These are phyloP conservation scores for Galium porrigens DNA, from an alignment of 305 asterid genomes.

Conservation along the genomic window DNA sequence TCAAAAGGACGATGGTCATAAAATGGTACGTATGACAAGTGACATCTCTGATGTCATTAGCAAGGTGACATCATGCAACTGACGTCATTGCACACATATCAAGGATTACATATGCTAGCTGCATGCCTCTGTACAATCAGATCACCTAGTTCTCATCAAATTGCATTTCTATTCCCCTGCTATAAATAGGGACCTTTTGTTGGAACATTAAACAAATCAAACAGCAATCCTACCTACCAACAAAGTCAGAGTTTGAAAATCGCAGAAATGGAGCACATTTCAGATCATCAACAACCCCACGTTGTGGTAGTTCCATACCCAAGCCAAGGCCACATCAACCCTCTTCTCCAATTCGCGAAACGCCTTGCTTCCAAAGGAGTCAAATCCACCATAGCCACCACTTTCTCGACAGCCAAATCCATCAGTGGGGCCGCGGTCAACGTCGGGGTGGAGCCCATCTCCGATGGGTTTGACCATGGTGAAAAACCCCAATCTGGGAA, in stretches of 20 bases:
- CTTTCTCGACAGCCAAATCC: constrained; percentile 29
- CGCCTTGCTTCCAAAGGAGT: constrained; percentile 45
- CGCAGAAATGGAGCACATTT: not conserved
- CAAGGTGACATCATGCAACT: not conserved
- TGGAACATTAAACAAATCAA: not conserved
- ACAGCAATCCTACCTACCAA: not conserved
- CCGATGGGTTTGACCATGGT: constrained; percentile 43
- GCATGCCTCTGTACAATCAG: not conserved
- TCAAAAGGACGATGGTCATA: no score
- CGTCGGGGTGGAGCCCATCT: constrained; percentile 35
- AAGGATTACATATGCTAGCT: not conserved
- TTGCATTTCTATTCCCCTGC: not conserved
- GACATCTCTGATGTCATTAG: not conserved
- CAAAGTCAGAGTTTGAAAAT: not conserved
- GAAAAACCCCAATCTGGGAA: constrained; percentile 14
- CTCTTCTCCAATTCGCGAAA: constrained; percentile 54
- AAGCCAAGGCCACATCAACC: constrained; percentile 59
- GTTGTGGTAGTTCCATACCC: constrained; percentile 43
- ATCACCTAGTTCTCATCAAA: not conserved
- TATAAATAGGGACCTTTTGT: not conserved
- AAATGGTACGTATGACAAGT: not conserved
- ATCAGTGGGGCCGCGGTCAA: constrained; percentile 16
- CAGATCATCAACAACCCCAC: constrained; percentile 17
- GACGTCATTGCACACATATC: not conserved
- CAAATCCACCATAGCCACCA: constrained; percentile 43